Evolutionary conservation across 2,329 filamentous ascomycete genomes (phyloP).

Genomic region (Orbilia javanica): DNA sequence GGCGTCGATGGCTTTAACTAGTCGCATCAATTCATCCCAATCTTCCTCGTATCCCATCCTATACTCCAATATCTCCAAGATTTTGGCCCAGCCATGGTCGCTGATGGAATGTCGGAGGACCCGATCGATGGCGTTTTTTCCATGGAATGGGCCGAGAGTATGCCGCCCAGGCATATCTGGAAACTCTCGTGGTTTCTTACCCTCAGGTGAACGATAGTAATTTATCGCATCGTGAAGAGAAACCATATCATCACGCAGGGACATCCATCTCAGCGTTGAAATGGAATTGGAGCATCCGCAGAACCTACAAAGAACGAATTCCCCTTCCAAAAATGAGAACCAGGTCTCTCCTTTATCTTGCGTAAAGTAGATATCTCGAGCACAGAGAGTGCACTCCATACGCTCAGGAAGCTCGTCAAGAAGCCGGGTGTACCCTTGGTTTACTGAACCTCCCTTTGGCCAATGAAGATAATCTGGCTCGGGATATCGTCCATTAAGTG

Average conservation of each 20-base stretch:
- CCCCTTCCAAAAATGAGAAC: conserved; percentile 46
- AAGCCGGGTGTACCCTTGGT: conserved; percentile 11
- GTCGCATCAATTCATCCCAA: conserved; percentile 28
- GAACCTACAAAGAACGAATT: conserved; percentile 39
- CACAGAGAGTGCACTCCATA: conserved; percentile 44
- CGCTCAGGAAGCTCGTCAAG: conserved; percentile 49
- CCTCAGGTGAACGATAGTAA: conserved; percentile 33
- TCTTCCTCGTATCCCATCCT: conserved; percentile 33
- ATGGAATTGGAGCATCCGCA: conserved; percentile 45
- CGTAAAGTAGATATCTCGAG: conserved; percentile 47
- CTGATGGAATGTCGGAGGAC: conserved; percentile 38
- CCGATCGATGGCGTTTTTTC: conserved; percentile 31
- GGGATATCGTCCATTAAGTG: conserved; percentile 21
- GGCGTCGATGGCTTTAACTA: conserved; percentile 23
- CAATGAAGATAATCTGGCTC: conserved; percentile 45
- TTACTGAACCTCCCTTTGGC: conserved; percentile 34
- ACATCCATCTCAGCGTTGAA: conserved; percentile 47
- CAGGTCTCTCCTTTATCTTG: conserved; percentile 48
- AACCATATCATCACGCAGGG: conserved; percentile 44
- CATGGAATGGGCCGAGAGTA: conserved; percentile 30
- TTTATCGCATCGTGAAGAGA: conserved; percentile 24
- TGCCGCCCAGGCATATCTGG: conserved; percentile 41
- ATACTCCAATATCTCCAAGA: conserved; percentile 18
- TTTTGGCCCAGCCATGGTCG: conserved; percentile 13
- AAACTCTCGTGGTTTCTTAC: conserved; percentile 4